A percentile compares a stretch with the other conserved stretches of the same genome.
Conservation (phyloP, 257 asterid species). For the Solanum virginianum region DNA sequence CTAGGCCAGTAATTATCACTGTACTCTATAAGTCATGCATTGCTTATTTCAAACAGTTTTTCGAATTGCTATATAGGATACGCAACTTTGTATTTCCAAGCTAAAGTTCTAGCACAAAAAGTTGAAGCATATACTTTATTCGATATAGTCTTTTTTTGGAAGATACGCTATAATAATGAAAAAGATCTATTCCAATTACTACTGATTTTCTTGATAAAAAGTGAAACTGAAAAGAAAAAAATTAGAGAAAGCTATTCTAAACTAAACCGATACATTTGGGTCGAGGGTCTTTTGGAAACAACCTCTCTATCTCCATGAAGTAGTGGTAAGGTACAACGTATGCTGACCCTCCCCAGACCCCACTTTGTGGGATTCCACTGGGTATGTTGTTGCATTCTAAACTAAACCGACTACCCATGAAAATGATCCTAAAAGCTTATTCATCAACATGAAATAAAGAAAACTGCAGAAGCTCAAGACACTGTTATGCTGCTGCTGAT, state of each 20-base stretch:
- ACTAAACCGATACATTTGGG: neutral
- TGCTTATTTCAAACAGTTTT: neutral
- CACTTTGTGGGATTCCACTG: too few relatives aligned
- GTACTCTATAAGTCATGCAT: neutral
- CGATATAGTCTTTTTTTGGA: too few relatives aligned
- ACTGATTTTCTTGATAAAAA: neutral
- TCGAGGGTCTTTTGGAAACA: too few relatives aligned
- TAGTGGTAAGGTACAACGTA: too few relatives aligned
- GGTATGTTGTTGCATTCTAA: too few relatives aligned
- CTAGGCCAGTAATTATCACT: neutral
- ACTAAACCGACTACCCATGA: neutral
- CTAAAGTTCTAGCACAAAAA: too few relatives aligned
- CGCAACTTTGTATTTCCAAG: too few relatives aligned
- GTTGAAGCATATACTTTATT: too few relatives aligned
- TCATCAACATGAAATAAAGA: neutral
- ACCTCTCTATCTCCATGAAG: too few relatives aligned
- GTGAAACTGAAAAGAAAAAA: neutral
- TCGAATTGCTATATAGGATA: neutral
- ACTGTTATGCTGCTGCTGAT: neutral
- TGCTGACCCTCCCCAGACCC: too few relatives aligned
- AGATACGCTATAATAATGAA: too few relatives aligned
- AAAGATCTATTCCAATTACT: neutral
- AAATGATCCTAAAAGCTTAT: neutral
- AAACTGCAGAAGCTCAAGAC: neutral
- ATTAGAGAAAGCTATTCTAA: neutral